Evolutionary conservation across 106 monocot genomes (phyloP), one percentile per base, ranked within the genome.

Genomic region (Hemerocallis citrina): DNA sequence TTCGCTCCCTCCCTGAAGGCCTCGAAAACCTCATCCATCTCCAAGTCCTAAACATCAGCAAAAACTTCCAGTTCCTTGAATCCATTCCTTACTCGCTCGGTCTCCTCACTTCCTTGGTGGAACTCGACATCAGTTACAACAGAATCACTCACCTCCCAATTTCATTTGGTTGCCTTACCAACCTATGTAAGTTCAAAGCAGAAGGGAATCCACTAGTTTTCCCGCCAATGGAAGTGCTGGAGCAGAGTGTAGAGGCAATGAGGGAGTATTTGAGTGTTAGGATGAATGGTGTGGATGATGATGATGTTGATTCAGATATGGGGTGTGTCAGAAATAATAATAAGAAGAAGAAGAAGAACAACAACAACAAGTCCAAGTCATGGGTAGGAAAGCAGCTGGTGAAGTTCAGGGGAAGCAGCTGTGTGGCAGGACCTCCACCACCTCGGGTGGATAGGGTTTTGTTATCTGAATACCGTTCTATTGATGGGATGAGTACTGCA

Each of bases 51-150:
- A 71, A 84, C 52, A 54, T 84, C 46, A 75, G 79, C 72, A 71
- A 75, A 32, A 84, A 84, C 64, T 78, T 79, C 55, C 56, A 72
- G 3, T 62, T 60, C 68, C 63, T 78, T 5, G 23, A 55, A 3
- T 33, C 59, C 46, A 56, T 79, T 13, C 79, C 78, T 4, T 63
- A 63, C 59, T 71, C 79, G 36, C 25, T 86, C 57, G 91, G 91
- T 58, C 82, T 86, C 37, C 74, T 92, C 16, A 32, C 65, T 29
- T 80, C 77, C 20, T 68, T 92, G 24, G 35, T 56, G 34, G 81
- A 86, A 41, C 79, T 79, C 22, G 74, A 79, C 48, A 55, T 78
- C 45, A 84, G 83, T 55, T 79, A 75, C 67, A 84, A 84, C 42
- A 48, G 25, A 31, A 75, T 84, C 35, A 6, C 61, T 7, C 12